phyloP scores from a whole-genome alignment of 495 filamentous ascomycete species.

The Penicillium antarcticum region DNA sequence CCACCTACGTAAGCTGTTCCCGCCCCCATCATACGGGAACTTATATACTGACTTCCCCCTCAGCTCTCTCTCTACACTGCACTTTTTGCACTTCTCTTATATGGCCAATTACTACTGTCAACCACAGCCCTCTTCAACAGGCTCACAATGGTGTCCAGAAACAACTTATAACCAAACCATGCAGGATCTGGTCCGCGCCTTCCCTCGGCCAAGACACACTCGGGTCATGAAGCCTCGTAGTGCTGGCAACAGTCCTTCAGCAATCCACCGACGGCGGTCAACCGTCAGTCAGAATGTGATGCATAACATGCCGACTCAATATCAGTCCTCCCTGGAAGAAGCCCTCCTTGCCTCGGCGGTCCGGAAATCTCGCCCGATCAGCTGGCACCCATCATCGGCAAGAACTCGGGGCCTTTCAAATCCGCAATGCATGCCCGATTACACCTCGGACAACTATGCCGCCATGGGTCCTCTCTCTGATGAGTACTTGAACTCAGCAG shows the following conservation, averaged over 20 bases:
- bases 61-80: background rate
- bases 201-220: slow-evolving; percentile 36
- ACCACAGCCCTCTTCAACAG: slow-evolving; percentile 26
- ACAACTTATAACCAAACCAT: slow-evolving; percentile 22
- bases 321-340: slow-evolving; percentile 29
- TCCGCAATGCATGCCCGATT: slow-evolving; percentile 19
- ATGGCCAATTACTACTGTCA: slow-evolving; percentile 36
- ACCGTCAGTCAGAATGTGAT: slow-evolving; percentile 47
- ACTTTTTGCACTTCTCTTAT: slow-evolving; percentile 6
- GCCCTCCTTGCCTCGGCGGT: slow-evolving; percentile 38
- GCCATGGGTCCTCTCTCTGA: slow-evolving; percentile 21
- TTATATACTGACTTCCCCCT: background rate
- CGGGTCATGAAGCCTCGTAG: slow-evolving; percentile 66
- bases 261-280: slow-evolving; percentile 52
- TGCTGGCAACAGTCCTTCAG: slow-evolving; percentile 67
- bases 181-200: slow-evolving; percentile 32
- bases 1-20: slow-evolving; percentile 2
- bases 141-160: slow-evolving; percentile 29
- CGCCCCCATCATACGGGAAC: background rate
- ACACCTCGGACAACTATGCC: slow-evolving; percentile 24
- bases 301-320: slow-evolving; percentile 23
- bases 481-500: slow-evolving; percentile 24
- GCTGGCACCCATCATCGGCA: slow-evolving; percentile 63
- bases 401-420: slow-evolving; percentile 34
- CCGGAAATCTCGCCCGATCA: slow-evolving; percentile 54